These are phyloP conservation scores for Colletotrichum australisinense DNA, from an alignment of 2,329 filamentous ascomycete genomes.

Conservation along the genomic window DNA sequence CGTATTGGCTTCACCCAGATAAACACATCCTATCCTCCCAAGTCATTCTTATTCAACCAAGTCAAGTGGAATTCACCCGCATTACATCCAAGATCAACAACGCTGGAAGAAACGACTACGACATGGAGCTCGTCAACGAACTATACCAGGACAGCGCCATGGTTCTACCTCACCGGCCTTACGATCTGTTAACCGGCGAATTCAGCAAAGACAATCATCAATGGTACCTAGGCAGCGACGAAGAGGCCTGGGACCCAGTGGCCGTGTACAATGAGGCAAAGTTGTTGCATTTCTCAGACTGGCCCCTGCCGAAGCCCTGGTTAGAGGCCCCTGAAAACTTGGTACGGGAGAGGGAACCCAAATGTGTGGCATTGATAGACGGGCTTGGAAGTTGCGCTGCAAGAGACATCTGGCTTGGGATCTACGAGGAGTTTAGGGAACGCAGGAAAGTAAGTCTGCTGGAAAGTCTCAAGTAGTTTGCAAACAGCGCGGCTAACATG, in stretches of 20 bases:
- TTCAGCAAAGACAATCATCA: slow-evolving; percentile 63
- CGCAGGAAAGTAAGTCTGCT: slow-evolving; percentile 23
- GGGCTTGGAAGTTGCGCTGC: slow-evolving; percentile 22
- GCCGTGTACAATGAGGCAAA: slow-evolving; percentile 67
- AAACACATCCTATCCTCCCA: slow-evolving; percentile 68
- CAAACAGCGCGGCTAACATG: not conserved
- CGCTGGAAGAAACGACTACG: slow-evolving; percentile 55
- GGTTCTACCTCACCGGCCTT: slow-evolving; percentile 72
- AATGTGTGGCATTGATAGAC: slow-evolving; percentile 10
- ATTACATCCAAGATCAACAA: slow-evolving; percentile 41
- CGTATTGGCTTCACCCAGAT: slow-evolving; percentile 72
- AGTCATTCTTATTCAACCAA: slow-evolving; percentile 71
- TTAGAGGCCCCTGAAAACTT: slow-evolving; percentile 7
- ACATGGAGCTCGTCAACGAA: slow-evolving; percentile 76
- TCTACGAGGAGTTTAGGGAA: slow-evolving; percentile 35
- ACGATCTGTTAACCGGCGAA: slow-evolving; percentile 71
- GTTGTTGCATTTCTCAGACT: slow-evolving; percentile 54
- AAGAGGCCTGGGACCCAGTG: slow-evolving; percentile 66
- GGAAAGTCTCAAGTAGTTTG: not conserved
- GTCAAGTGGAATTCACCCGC: slow-evolving; percentile 57
- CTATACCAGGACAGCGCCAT: slow-evolving; percentile 68
- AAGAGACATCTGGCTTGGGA: slow-evolving; percentile 31
- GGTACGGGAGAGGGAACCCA: slow-evolving; percentile 12
- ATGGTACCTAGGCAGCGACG: slow-evolving; percentile 51
- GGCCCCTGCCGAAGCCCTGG: slow-evolving; percentile 39